These are phyloP conservation scores for Cerioporus squamosus DNA, from an alignment of 1,284 basidiomycete species.

Conservation along the genomic window DNA sequence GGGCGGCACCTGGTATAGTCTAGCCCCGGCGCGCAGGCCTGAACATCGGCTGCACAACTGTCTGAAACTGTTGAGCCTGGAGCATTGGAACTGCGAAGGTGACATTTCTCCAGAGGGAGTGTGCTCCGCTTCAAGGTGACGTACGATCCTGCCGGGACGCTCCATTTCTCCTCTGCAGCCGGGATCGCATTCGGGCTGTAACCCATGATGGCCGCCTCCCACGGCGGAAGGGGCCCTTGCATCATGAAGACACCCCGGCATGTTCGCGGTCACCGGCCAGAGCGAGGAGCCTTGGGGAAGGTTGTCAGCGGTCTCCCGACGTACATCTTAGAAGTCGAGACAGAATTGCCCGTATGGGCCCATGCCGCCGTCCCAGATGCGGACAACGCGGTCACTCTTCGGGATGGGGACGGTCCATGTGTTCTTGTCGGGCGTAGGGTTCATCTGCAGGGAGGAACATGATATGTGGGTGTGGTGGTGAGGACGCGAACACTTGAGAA, in stretches of 20 bases:
- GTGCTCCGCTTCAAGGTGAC: not conserved
- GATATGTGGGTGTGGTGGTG: not conserved
- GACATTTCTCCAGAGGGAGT: no score
- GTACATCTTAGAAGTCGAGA: constrained; percentile 1
- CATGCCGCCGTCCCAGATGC: constrained; percentile 4
- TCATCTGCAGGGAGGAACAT: not conserved
- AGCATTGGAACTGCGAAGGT: not conserved
- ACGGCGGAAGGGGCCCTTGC: not conserved
- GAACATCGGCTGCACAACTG: no score
- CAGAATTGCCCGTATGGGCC: not conserved
- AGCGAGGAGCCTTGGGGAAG: not conserved
- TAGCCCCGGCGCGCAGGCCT: no score
- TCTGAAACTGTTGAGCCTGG: no score
- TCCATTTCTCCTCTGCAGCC: no score
- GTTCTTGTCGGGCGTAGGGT: not conserved
- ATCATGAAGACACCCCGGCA: not conserved
- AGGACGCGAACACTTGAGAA: no score
- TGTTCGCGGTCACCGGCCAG: not conserved
- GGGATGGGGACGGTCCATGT: not conserved
- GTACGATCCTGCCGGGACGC: not conserved
- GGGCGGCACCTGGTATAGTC: no score
- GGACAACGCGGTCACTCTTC: not conserved
- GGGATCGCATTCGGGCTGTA: no score
- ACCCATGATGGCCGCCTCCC: no score
- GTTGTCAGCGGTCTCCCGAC: not conserved